phyloP scores from a whole-genome alignment of 768 basidiomycete species.

The Russula earlei region DNA sequence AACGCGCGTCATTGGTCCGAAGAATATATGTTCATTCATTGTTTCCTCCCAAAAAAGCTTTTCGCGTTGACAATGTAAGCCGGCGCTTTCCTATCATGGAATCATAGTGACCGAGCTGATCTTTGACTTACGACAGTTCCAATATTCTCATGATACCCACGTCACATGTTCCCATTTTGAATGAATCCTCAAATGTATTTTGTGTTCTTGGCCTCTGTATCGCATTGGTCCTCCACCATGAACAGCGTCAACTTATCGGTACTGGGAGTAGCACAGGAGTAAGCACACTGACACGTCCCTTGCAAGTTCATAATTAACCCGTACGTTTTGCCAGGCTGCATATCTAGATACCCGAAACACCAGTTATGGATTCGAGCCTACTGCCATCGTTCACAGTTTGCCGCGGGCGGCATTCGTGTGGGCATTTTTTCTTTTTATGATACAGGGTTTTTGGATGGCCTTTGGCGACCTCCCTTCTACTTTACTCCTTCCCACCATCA shows the following conservation, averaged over 20 bases:
- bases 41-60: neutral
- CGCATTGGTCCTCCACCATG: neutral
- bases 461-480: neutral
- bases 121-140: neutral
- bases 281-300: neutral
- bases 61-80: neutral
- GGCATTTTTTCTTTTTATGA: neutral
- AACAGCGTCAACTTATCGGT: neutral
- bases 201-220: neutral
- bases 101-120: neutral
- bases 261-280: neutral
- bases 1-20: neutral
- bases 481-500: neutral
- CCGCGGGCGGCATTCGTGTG: slow-evolving; percentile 1
- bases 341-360: slow-evolving; percentile 6
- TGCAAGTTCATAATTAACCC: neutral
- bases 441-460: slow-evolving; percentile 12
- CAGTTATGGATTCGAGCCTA: slow-evolving; percentile 3
- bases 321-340: neutral
- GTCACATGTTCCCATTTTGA: neutral
- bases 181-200: neutral
- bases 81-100: neutral
- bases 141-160: neutral
- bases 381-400: slow-evolving; percentile 9
- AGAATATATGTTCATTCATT: neutral